Evolutionary conservation across 164 flowering plant genomes (phyloP), one percentile per base, ranked within the genome.

Genomic region (Liquidambar formosana): DNA sequence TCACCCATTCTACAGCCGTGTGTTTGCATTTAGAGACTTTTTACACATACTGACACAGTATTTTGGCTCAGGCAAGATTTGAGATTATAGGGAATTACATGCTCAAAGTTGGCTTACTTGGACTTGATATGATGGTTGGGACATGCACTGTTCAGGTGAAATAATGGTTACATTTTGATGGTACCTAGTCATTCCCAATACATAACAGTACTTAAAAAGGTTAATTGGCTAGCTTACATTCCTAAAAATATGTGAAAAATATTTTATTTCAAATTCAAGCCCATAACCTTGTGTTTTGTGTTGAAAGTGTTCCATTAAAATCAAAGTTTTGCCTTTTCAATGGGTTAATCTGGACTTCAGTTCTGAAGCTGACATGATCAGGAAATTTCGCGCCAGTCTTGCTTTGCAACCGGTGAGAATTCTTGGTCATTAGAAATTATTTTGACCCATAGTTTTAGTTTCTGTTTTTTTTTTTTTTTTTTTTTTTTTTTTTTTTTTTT

Each of bases 61-160:
- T 74, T 77, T 78, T 82, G 83, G 68, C 70, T 71, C 95, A 96
- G 99, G 98, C 95, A 80, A 87, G 98, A 75, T 96, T 92, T 70
- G 91, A 88, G 26, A 93, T 96, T 56, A 93, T 93, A 97, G 85
- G 85, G 82, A 92, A 89, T 69, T 93, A 93, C 85, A 93, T 92
- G 97, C 98, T 97, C 26, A 89, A 88, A 81, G 99, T 96, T 77
- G 99, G 98, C 19, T 71, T 97, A 41, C 87, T 93, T 67, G 97
- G 98, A 60, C 97, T 90, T 67, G 99, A 96, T 77, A 96, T 92
- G 97, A 93, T 96, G 98, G 92, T 91, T 76, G 84, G 99, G 72
- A 96, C 99, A 43, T 93, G 99, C 76, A 93, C 99, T 52, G 99
- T 96, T 68, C 99, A 96, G 97, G 99, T 96, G 53, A 71, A 79